A percentile compares a stretch with the other conserved stretches of the same genome.
Evolutionary conservation across 768 basidiomycete species (phyloP).

Genomic region (Serendipita vermifera): DNA sequence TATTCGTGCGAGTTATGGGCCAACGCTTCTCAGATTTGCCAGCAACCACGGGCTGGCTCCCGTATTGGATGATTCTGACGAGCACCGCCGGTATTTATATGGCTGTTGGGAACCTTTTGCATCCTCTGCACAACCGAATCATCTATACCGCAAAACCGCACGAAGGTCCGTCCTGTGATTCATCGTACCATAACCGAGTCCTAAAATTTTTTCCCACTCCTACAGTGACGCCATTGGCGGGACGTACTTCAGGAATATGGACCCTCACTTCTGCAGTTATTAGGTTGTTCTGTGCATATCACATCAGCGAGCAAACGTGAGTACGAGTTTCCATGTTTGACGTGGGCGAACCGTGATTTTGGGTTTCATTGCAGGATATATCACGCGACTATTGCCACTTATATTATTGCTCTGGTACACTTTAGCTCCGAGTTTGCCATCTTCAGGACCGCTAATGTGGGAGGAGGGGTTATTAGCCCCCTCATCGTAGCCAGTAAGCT

Average conservation of each 20-base stretch:
- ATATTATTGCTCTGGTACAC: slow-evolving; percentile 82
- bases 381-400: slow-evolving; percentile 76
- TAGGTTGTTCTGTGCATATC: slow-evolving; percentile 77
- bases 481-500: slow-evolving; percentile 73
- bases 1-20: background rate
- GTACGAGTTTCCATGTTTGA: no score
- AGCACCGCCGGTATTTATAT: slow-evolving; percentile 74
- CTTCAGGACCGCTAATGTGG: slow-evolving; percentile 59
- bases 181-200: slow-evolving; percentile 10
- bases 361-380: slow-evolving; percentile 48
- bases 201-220: slow-evolving; percentile 5
- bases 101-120: slow-evolving; percentile 61
- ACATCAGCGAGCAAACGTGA: slow-evolving; percentile 71
- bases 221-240: slow-evolving; percentile 74
- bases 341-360: background rate
- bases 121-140: slow-evolving; percentile 65
- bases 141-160: slow-evolving; percentile 47
- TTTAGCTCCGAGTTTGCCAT: slow-evolving; percentile 77
- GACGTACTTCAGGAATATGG: slow-evolving; percentile 85
- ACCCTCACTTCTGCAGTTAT: slow-evolving; percentile 76
- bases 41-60: slow-evolving; percentile 53
- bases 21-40: slow-evolving; percentile 40
- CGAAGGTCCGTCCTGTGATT: slow-evolving; percentile 21
- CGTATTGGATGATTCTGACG: slow-evolving; percentile 79
- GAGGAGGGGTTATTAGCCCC: slow-evolving; percentile 50